These are phyloP conservation scores for Aspergillus hancockii DNA, from an alignment of 495 filamentous ascomycete genomes.

Conservation along the genomic window DNA sequence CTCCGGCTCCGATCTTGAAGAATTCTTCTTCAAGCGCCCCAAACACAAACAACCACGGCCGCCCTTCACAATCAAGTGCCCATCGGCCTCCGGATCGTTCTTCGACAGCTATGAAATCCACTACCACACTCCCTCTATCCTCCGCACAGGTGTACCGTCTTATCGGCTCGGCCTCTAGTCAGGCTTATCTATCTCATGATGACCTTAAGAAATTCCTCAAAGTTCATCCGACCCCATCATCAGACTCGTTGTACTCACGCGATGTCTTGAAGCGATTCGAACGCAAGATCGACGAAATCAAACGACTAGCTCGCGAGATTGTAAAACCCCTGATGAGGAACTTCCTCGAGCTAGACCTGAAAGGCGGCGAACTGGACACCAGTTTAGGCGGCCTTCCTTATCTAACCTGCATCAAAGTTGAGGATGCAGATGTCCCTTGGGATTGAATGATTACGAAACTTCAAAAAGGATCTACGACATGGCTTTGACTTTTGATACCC, in stretches of 20 bases:
- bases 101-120: slow-evolving; percentile 19
- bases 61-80: slow-evolving; percentile 20
- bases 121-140: slow-evolving; percentile 24
- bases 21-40: slow-evolving; percentile 28
- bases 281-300: slow-evolving; percentile 82
- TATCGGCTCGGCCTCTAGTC: slow-evolving; percentile 58
- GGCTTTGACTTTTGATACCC: slow-evolving; percentile 4
- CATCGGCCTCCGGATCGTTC: slow-evolving; percentile 11
- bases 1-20: slow-evolving; percentile 53
- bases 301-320: slow-evolving; percentile 74
- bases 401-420: slow-evolving; percentile 77
- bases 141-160: slow-evolving; percentile 70
- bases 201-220: slow-evolving; percentile 88
- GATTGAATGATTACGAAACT: slow-evolving; percentile 28
- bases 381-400: slow-evolving; percentile 56
- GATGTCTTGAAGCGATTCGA: slow-evolving; percentile 82
- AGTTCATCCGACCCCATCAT: slow-evolving; percentile 48
- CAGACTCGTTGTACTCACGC: slow-evolving; percentile 65
- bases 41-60: slow-evolving; percentile 26
- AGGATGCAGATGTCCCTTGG: slow-evolving; percentile 82
- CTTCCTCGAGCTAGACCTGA: slow-evolving; percentile 74
- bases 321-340: slow-evolving; percentile 86
- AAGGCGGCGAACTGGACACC: slow-evolving; percentile 41
- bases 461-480: background rate
- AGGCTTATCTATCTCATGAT: slow-evolving; percentile 75